Base-by-base conservation (phyloP, 169 alveolate species). In the Nephromyces sp. region DNA sequence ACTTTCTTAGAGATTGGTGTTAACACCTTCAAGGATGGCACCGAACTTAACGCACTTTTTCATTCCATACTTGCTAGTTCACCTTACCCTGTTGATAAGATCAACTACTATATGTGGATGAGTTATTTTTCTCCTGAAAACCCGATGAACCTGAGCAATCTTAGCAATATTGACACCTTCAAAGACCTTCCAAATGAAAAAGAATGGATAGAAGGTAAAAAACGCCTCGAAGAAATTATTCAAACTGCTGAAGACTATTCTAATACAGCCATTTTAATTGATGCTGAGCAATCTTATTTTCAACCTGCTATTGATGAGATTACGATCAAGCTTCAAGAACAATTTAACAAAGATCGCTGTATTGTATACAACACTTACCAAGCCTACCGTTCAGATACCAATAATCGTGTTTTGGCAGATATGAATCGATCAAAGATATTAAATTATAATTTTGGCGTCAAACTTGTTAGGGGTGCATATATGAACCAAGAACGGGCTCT, bases 391-490 rank as follows among this genome's bases (percentile, higher is more conserved):
- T 62, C 72, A 65, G 72, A 64, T 4, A 62, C 86, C 0, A 52
- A 33, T 3, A 29, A 62, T 24, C 78, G 74, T 1, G 65, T 83
- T 0, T 35, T 32, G 6, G 25, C 52, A 0, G 89, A 85, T 35
- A 25, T 85, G 8, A 75, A 75, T 30, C 43, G 77, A 27, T 65
- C 89, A 24, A 72, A 74, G 29, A 52, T 51, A 28, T 35, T 70
- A 0, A 83, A 78, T 1, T 62, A 75, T 22, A 22, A 52, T 2
- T 15, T 74, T 4, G 90, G 89, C 3, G 35, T 85, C 31, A 87
- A 87, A 53, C 78, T 87, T n/a, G 86, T 87, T 28, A 70, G 92
- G 61, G 92, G 92, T 24, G 92, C 92, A 8, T 87, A 87, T 75
- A 78, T 87, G 84, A 64, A 57, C n/a, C 89, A 79, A 61, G 92